Conservation (phyloP, 2,329 filamentous ascomycete species). For the Alternaria triticina region DNA sequence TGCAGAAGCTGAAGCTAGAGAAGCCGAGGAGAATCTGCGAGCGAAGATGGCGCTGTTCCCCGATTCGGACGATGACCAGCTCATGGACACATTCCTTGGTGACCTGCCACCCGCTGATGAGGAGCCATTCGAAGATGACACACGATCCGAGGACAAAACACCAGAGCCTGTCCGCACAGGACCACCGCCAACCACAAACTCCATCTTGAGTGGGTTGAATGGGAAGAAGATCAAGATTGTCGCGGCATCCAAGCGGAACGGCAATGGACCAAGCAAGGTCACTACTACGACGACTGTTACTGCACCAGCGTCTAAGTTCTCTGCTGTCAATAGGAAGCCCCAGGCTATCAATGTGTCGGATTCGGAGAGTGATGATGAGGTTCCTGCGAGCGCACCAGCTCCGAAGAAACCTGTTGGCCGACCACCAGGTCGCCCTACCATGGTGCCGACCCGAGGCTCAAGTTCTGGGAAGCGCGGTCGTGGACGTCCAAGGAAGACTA, state of each 20-base stretch:
- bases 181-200: slow-evolving; percentile 30
- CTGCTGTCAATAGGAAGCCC: slow-evolving; percentile 25
- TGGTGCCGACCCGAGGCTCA: slow-evolving; percentile 31
- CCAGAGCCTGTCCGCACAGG: slow-evolving; percentile 12
- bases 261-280: slow-evolving; percentile 11
- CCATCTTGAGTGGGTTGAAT: slow-evolving; percentile 37
- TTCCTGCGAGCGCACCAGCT: slow-evolving; percentile 38
- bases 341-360: slow-evolving; percentile 31
- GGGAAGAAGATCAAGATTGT: slow-evolving; percentile 49
- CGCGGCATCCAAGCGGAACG: slow-evolving; percentile 27
- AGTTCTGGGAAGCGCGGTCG: slow-evolving; percentile 29
- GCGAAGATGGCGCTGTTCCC: slow-evolving; percentile 44
- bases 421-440: slow-evolving; percentile 23
- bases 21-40: slow-evolving; percentile 42
- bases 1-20: slow-evolving; percentile 30
- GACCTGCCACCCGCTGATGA: slow-evolving; percentile 31
- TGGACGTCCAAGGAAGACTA: slow-evolving; percentile 34
- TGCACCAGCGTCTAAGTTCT: slow-evolving; percentile 22
- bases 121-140: slow-evolving; percentile 17
- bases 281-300: slow-evolving; percentile 19
- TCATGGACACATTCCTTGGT: slow-evolving; percentile 37
- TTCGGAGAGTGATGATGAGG: slow-evolving; percentile 41
- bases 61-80: slow-evolving; percentile 36
- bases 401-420: slow-evolving; percentile 27
- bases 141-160: not conserved